Evolutionary conservation across 2,329 filamentous ascomycete genomes (phyloP), one percentile per base, ranked within the genome.

Genomic region (Beauveria sp.): DNA sequence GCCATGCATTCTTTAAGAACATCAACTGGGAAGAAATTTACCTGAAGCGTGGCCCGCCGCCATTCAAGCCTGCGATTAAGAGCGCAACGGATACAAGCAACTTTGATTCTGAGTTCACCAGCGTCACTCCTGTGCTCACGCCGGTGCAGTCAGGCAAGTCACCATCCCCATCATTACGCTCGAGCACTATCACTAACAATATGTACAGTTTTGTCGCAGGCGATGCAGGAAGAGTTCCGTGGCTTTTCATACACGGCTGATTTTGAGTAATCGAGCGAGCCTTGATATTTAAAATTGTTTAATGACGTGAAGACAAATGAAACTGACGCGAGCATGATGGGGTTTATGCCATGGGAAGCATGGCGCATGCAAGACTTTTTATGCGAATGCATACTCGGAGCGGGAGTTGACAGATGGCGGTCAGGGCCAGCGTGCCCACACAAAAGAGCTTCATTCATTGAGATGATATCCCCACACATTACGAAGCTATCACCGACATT

Each of bases 1-100:
- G 88, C 72, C 95, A 99, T 74, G 91, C 95, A 1, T 99, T 99
- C 82, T 99, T 99, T 81, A 84, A 92, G 65, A 96, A 95, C 73
- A 90, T 98, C 74, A 96, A 95, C 77, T 99, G 95, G 95, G 95
- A 99, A 67, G 95, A 99, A 72, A 92, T 99, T 64, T 98, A 97
- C 75, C 85, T 97, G 78, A 99, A 98, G 85, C 86, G 91, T 42
- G 86, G 97, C 22, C 84, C 87, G 59, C 89, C 95, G 60, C 95
- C 95, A 0, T 98, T 97, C 79, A 76, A 93, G 75, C 95, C 95
- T 20, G 85, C 86, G 43, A 96, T 99, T 70, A 95, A 89, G 77
- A 96, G 85, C 73, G 85, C 93, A 9, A 97, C 95, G 49, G 95
- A 99, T 78, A 99, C 95, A n/a, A 97, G 93, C 82, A 99, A 99